A percentile compares a stretch with the other conserved stretches of the same genome.
phyloP scores from a whole-genome alignment of 805 yeast genomes.

The Wickerhamiella qilinensis region DNA sequence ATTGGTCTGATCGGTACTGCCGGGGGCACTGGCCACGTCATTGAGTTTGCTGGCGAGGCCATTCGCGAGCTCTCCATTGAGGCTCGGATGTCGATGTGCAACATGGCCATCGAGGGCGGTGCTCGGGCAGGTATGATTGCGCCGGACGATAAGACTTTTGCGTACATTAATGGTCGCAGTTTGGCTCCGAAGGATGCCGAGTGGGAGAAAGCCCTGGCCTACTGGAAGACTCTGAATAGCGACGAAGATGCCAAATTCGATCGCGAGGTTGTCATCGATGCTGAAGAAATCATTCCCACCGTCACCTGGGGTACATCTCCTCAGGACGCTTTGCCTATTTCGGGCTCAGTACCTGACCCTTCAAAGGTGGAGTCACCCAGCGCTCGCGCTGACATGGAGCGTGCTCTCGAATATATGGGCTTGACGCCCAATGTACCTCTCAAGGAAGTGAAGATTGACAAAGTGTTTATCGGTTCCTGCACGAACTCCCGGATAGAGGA shows the following conservation, averaged over 20 bases:
- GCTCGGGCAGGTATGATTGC: slow-evolving; percentile 99
- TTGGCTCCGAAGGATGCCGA: slow-evolving; percentile 85
- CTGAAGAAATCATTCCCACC: slow-evolving; percentile 80
- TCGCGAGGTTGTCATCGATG: slow-evolving; percentile 62
- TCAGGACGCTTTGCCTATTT: slow-evolving; percentile 93
- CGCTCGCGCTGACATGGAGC: slow-evolving; percentile 68
- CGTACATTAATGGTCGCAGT: slow-evolving; percentile 85
- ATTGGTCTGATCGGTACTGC: slow-evolving; percentile 97
- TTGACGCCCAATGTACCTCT: slow-evolving; percentile 69
- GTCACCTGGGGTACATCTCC: slow-evolving; percentile 99
- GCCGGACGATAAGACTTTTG: slow-evolving; percentile 81
- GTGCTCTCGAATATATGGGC: slow-evolving; percentile 89
- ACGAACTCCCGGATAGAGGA: slow-evolving; percentile 97
- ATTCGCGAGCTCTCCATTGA: slow-evolving; percentile 84
- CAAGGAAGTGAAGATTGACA: slow-evolving; percentile 61
- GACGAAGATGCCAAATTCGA: slow-evolving; percentile 89
- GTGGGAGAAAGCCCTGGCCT: slow-evolving; percentile 85
- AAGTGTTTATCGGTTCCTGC: slow-evolving; percentile 95
- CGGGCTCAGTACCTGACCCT: slow-evolving; percentile 86
- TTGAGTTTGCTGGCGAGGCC: slow-evolving; percentile 94
- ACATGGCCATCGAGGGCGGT: slow-evolving; percentile 98
- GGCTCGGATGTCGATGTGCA: slow-evolving; percentile 98
- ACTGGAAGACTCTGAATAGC: slow-evolving; percentile 79
- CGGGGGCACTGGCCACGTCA: slow-evolving; percentile 96
- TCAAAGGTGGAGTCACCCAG: slow-evolving; percentile 42